Evolutionary conservation across 306 rosid genomes (phyloP).

Genomic region (Geum urbanum): DNA sequence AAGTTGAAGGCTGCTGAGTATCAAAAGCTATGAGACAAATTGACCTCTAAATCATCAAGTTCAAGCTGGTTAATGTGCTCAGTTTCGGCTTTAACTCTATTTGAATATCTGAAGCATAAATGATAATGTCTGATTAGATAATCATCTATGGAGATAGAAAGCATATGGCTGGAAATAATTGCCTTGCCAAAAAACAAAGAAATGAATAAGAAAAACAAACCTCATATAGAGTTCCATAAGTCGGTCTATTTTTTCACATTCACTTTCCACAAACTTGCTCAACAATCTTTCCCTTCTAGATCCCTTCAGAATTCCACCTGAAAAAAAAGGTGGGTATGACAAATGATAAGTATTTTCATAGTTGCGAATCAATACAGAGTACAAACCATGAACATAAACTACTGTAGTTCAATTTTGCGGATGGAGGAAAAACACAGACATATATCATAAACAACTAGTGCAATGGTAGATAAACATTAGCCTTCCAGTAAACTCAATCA

Average conservation of each 20-base stretch:
- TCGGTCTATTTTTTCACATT: slow-evolving; percentile 92
- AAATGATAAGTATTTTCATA: slow-evolving; percentile 14
- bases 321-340: slow-evolving; percentile 21
- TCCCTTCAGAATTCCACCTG: slow-evolving; percentile 96
- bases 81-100: slow-evolving; percentile 75
- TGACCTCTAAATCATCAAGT: slow-evolving; percentile 88
- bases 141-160: not conserved
- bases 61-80: slow-evolving; percentile 60
- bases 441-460: not conserved
- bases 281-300: slow-evolving; percentile 89
- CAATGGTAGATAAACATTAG: not conserved
- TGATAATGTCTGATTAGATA: not conserved
- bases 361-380: not conserved
- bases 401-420: not conserved
- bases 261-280: slow-evolving; percentile 86
- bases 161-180: not conserved
- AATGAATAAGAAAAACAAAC: slow-evolving; percentile 36
- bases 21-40: slow-evolving; percentile 7
- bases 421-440: not conserved
- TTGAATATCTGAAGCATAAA: slow-evolving; percentile 60
- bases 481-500: not conserved
- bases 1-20: slow-evolving; percentile 14
- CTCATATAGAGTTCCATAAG: slow-evolving; percentile 91
- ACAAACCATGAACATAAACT: not conserved
- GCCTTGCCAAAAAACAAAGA: slow-evolving; percentile 5